Base-by-base conservation (phyloP, 148 eudicot species). In the Pouteria glomerata region DNA sequence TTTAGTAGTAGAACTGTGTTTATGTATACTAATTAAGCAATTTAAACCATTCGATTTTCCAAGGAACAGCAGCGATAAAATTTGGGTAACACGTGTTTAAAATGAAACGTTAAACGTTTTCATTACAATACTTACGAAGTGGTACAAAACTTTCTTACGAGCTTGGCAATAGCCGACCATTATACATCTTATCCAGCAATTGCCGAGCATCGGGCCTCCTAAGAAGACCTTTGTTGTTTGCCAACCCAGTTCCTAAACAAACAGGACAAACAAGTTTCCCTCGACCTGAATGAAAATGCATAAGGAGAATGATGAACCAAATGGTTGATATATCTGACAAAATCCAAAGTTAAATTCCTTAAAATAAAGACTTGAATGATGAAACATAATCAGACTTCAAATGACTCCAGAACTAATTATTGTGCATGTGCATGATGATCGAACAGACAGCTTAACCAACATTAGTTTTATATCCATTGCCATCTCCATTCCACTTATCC, bases 261-360 rank as follows among this genome's bases (percentile, higher is more conserved):
- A 95, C 93, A 57, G 98, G 98, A 78, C 98, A 95, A 39, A 95
- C 98, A 42, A 95, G 88, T 77, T 91, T 95, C 66, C 98, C 98
- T 80, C 98, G 82, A 66, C 98, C 98, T 95, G 83, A 70, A 68
- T 16, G 68, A 35, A 6, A 79, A 50, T 6, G 42, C 58, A 74
- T 1, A 42, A 63, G 24, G 14, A n/a, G 29, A 42, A 41, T 63
- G 13, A 24, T 37, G 67, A 18, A 63, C 6, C 31, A 41, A 52
- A 15, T 27, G 48, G n/a, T n/a, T n/a, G n/a, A n/a, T n/a, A n/a
- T n/a, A n/a, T n/a, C n/a, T n/a, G n/a, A n/a, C n/a, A n/a, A n/a
- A n/a, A n/a, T n/a, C n/a, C n/a, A n/a, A n/a, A n/a, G n/a, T n/a
- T n/a, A n/a, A n/a, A n/a, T n/a, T n/a, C n/a, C n/a, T n/a, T n/a